Conservation (phyloP, 768 basidiomycete species). For the Boletus rubescentipes region DNA sequence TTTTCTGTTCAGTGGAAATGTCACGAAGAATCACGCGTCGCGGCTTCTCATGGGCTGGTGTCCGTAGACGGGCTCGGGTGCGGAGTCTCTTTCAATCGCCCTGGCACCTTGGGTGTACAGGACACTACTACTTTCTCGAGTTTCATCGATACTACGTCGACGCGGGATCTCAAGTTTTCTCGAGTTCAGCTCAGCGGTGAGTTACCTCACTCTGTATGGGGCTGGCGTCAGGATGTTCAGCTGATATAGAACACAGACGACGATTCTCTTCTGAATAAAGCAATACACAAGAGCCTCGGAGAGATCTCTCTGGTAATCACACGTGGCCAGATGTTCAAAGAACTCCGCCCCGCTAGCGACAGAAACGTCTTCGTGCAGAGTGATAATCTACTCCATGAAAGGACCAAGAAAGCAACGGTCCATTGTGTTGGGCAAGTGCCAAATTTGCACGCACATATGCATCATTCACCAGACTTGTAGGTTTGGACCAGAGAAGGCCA, state of each 20-base stretch:
- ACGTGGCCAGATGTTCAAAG: background rate
- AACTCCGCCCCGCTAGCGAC: fast-evolving
- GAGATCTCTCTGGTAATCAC: slow-evolving; percentile 9
- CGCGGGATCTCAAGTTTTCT: slow-evolving; percentile 16
- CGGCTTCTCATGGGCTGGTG: background rate
- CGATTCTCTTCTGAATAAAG: slow-evolving; percentile 14
- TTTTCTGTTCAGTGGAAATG: slow-evolving; percentile 16
- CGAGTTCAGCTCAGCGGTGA: slow-evolving; percentile 19
- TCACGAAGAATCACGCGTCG: background rate
- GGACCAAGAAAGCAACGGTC: slow-evolving; percentile 19
- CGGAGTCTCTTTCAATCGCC: fast-evolving
- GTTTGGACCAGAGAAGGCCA: slow-evolving; percentile 7
- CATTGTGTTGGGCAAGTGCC: slow-evolving; percentile 20
- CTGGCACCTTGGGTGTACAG: background rate
- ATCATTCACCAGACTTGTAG: slow-evolving; percentile 1
- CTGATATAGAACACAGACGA: slow-evolving; percentile 14
- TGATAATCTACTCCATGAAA: slow-evolving; percentile 17
- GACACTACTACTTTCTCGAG: background rate
- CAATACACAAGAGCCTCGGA: slow-evolving; percentile 10
- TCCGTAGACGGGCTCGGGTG: slow-evolving; percentile 10
- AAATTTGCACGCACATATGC: background rate
- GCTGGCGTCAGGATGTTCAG: background rate
- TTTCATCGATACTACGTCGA: background rate
- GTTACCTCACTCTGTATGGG: background rate
- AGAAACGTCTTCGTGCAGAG: too few relatives aligned